Percentiles rank a stretch among this genome's conserved stretches.
Conservation (phyloP, 371 early-diverging fungal species). For the Smittium mucronatum region DNA sequence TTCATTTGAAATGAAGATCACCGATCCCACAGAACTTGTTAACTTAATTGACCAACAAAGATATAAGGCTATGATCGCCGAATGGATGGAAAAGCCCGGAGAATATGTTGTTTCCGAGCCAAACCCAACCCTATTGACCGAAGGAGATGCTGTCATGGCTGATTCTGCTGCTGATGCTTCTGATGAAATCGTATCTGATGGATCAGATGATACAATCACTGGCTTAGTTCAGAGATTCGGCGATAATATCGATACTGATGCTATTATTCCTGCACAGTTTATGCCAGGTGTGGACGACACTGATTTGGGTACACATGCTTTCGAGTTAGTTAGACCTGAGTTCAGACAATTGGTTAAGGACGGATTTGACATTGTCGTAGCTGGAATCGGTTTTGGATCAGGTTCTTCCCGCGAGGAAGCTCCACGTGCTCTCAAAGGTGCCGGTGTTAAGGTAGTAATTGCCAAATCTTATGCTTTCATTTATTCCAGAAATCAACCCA, state of each 20-base stretch:
- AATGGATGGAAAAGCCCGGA: slow-evolving; percentile 46
- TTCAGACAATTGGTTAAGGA: slow-evolving; percentile 44
- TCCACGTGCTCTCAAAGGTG: slow-evolving; percentile 55
- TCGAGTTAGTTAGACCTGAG: slow-evolving; percentile 58
- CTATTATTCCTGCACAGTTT: slow-evolving; percentile 65
- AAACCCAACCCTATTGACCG: slow-evolving; percentile 38
- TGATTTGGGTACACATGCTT: slow-evolving; percentile 57
- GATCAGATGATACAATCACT: slow-evolving; percentile 30
- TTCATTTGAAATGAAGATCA: slow-evolving; percentile 53
- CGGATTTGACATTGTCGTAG: slow-evolving; percentile 52
- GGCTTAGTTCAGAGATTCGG: slow-evolving; percentile 57
- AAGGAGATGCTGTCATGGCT: slow-evolving; percentile 20
- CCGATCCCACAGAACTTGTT: slow-evolving; percentile 48
- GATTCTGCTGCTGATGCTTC: slow-evolving; percentile 18
- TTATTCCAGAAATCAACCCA: slow-evolving; percentile 45
- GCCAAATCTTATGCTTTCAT: slow-evolving; percentile 46
- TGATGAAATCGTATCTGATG: slow-evolving; percentile 12
- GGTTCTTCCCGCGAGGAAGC: slow-evolving; percentile 67
- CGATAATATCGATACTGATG: slow-evolving; percentile 63
- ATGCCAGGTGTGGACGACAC: slow-evolving; percentile 55
- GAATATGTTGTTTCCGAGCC: slow-evolving; percentile 47
- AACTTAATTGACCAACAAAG: slow-evolving; percentile 44
- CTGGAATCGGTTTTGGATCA: slow-evolving; percentile 52
- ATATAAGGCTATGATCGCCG: slow-evolving; percentile 43
- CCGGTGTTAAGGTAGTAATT: slow-evolving; percentile 55